Percentiles rank a stretch among this genome's conserved stretches.
Evolutionary conservation across 2,329 filamentous ascomycete genomes (phyloP).

Genomic region (Tolypocladium inflatum): DNA sequence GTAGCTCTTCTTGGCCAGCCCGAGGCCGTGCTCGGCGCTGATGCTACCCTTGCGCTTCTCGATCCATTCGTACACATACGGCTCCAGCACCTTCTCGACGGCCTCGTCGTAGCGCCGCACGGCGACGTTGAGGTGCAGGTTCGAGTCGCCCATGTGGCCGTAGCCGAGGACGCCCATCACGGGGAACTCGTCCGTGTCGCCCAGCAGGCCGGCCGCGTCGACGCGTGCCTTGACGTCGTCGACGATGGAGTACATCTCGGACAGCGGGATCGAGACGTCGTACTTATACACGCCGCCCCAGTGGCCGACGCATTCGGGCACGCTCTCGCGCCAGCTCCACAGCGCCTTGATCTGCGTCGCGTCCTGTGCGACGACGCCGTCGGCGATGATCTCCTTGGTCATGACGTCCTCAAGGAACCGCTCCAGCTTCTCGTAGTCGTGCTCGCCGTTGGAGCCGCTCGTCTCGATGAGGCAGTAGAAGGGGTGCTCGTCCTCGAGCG

Average conservation of each 20-base stretch:
- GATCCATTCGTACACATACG: constrained; percentile 98
- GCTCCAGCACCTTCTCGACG: constrained; percentile 82
- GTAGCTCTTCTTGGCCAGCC: constrained; percentile 90
- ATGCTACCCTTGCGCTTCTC: constrained; percentile 81
- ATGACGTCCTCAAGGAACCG: constrained; percentile 87
- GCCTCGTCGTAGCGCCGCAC: constrained; percentile 75
- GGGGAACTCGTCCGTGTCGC: constrained; percentile 64
- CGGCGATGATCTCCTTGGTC: constrained; percentile 73
- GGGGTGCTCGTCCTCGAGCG: constrained; percentile 73
- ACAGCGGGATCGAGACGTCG: constrained; percentile 86
- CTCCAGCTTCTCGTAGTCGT: constrained; percentile 87
- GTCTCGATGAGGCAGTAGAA: constrained; percentile 98
- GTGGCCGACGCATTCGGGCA: constrained; percentile 81
- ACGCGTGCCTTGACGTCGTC: constrained; percentile 73
- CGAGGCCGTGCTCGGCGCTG: constrained; percentile 91
- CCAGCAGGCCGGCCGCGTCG: constrained; percentile 63
- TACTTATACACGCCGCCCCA: constrained; percentile 98
- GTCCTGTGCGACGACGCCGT: constrained; percentile 88
- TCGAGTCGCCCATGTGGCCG: constrained; percentile 96
- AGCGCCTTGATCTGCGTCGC: constrained; percentile 79
- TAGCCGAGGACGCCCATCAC: constrained; percentile 91
- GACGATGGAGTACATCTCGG: constrained; percentile 80
- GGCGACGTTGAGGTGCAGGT: constrained; percentile 86
- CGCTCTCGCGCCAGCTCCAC: constrained; percentile 90
- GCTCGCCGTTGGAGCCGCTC: constrained; percentile 86